Evolutionary conservation across 805 yeast genomes (phyloP).

Genomic region (Candida insectorum): DNA sequence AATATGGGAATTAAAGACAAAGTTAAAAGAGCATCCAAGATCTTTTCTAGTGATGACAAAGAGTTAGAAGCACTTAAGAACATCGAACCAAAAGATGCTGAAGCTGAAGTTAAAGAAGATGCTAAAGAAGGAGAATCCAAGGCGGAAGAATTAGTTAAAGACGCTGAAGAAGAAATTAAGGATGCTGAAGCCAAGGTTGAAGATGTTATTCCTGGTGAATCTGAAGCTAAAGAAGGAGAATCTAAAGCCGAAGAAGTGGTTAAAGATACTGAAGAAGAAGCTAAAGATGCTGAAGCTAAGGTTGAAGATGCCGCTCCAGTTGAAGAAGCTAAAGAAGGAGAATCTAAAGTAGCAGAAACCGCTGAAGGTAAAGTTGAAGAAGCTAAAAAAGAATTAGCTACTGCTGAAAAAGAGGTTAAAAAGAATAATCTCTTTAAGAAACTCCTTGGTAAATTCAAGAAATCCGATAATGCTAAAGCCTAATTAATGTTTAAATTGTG

Average conservation of each 20-base stretch:
- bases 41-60: constrained; percentile 26
- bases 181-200: constrained; percentile 3
- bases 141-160: constrained; percentile 4
- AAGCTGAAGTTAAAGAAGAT: constrained; percentile 5
- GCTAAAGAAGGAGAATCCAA: constrained; percentile 1
- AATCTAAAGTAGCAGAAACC: constrained; percentile 5
- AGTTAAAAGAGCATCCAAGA: constrained; percentile 37
- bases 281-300: constrained; percentile 9
- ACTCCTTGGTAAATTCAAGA: constrained; percentile 34
- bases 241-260: constrained; percentile 7
- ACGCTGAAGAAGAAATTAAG: constrained; percentile 7
- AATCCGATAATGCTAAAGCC: constrained; percentile 13
- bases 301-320: constrained; percentile 8
- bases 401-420: constrained; percentile 30
- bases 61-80: constrained; percentile 12
- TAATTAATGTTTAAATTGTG: no score
- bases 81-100: constrained; percentile 1
- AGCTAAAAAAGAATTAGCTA: constrained; percentile 29
- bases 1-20: constrained; percentile 36
- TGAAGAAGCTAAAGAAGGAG: constrained; percentile 2
- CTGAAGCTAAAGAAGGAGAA: constrained; percentile 6
- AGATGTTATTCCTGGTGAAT: constrained; percentile 6
- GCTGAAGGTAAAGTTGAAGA: constrained; percentile 16
- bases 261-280: constrained; percentile 8
- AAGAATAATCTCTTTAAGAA: constrained; percentile 36